phyloP scores from a whole-genome alignment of 306 rosid species.

The Fagus crenata region DNA sequence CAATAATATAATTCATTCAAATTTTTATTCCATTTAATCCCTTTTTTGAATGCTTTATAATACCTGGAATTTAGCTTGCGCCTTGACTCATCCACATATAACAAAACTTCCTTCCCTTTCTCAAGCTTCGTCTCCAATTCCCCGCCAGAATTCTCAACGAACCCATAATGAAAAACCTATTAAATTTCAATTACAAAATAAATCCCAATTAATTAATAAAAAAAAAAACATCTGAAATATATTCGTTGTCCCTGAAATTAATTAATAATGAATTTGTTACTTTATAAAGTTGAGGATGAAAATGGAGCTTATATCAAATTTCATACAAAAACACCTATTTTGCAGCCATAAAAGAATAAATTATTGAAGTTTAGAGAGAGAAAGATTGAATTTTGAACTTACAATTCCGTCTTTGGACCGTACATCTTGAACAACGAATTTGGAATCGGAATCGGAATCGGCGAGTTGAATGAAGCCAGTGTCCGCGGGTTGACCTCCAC shows the following conservation, averaged over 20 bases:
- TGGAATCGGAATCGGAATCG: slow-evolving; percentile 41
- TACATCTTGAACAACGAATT: slow-evolving; percentile 59
- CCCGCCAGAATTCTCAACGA: slow-evolving; percentile 42
- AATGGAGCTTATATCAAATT: too few relatives aligned
- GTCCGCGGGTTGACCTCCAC: slow-evolving; percentile 85
- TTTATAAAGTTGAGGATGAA: too few relatives aligned
- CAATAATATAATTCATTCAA: neutral
- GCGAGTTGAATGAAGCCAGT: slow-evolving; percentile 45
- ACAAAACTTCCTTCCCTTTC: slow-evolving; percentile 48
- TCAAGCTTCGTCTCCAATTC: slow-evolving; percentile 34
- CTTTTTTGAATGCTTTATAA: neutral
- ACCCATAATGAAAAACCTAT: slow-evolving; percentile 69
- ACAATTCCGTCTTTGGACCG: slow-evolving; percentile 70
- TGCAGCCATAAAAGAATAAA: too few relatives aligned
- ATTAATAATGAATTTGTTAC: too few relatives aligned
- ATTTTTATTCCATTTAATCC: neutral
- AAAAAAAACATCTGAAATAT: neutral
- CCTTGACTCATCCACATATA: slow-evolving; percentile 67
- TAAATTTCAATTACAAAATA: neutral
- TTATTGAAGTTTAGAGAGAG: too few relatives aligned
- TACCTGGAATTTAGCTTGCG: slow-evolving; percentile 69
- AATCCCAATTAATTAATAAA: neutral
- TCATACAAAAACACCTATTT: too few relatives aligned
- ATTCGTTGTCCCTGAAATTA: too few relatives aligned
- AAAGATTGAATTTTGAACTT: slow-evolving; percentile 14